These are phyloP conservation scores for Bombardia bombarda DNA, from an alignment of 495 filamentous ascomycete species.

Conservation along the genomic window DNA sequence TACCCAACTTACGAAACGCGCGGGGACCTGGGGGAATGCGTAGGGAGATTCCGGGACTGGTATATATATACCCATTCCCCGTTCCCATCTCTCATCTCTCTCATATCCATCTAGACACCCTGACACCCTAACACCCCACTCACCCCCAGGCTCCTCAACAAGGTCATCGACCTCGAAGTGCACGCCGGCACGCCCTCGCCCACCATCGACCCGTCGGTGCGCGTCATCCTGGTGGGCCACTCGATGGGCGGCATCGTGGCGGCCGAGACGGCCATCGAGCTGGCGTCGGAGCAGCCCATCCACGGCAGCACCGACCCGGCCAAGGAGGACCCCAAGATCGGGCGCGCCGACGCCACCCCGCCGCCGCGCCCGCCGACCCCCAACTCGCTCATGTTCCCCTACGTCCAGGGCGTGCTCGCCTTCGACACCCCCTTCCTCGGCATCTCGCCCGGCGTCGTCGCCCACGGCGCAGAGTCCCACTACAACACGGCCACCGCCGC, in stretches of 20 bases:
- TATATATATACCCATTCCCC: conserved; percentile 20
- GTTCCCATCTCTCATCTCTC: background rate
- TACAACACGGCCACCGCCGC: conserved; percentile 66
- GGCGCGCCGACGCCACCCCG: conserved; percentile 20
- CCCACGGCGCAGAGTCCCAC: conserved; percentile 80
- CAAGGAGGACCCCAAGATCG: conserved; percentile 9
- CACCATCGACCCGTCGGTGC: conserved; percentile 82
- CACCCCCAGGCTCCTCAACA: conserved; percentile 65
- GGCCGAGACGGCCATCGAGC: conserved; percentile 69
- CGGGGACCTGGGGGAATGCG: conserved; percentile 76
- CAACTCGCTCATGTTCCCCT: conserved; percentile 53
- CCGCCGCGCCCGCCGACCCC: conserved; percentile 23
- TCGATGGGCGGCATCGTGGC: conserved; percentile 97
- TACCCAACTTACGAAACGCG: conserved; percentile 92
- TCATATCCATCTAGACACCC: background rate
- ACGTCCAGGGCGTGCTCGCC: conserved; percentile 77
- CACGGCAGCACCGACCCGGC: conserved; percentile 16
- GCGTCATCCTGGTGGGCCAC: conserved; percentile 78
- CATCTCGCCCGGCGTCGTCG: conserved; percentile 80
- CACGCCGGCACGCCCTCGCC: conserved; percentile 72
- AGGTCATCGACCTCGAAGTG: conserved; percentile 92
- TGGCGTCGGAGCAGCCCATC: conserved; percentile 63
- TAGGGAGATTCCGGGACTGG: conserved; percentile 81
- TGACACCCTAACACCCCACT: conserved; percentile 2
- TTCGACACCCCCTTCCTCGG: conserved; percentile 96